Percentiles rank a stretch among this genome's conserved stretches.
phyloP scores from a whole-genome alignment of 1,284 basidiomycete species.

The Dichomitus squalens region DNA sequence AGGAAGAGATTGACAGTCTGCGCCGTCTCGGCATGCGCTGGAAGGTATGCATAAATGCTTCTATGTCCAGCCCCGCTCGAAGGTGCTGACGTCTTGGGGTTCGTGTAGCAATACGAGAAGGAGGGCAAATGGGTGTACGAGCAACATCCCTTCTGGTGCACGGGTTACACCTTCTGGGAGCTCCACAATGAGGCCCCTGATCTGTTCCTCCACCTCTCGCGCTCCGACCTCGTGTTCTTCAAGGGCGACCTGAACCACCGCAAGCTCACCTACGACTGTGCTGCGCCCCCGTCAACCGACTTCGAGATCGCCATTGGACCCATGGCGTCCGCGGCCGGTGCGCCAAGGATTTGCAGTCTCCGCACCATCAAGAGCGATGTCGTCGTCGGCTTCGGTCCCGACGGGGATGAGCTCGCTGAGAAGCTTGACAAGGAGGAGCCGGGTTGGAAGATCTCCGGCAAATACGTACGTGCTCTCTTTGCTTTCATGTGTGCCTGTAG shows the following conservation, averaged over 20 bases:
- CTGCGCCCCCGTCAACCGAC: constrained; percentile 88
- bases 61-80: neutral
- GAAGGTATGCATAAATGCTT: constrained; percentile 60
- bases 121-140: constrained; percentile 96
- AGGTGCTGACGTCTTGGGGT: neutral
- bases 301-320: constrained; percentile 94
- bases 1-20: constrained; percentile 83
- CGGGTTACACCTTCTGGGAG: constrained; percentile 95
- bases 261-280: constrained; percentile 87
- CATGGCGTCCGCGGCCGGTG: constrained; percentile 87
- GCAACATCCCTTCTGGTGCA: constrained; percentile 97
- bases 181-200: constrained; percentile 89
- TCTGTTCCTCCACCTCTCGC: constrained; percentile 91
- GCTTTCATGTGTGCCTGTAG: too few relatives aligned
- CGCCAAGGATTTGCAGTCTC: constrained; percentile 85
- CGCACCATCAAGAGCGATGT: constrained; percentile 90
- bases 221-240: constrained; percentile 93
- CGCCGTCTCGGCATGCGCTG: constrained; percentile 84
- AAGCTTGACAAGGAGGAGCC: constrained; percentile 85
- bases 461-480: constrained; percentile 69
- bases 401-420: constrained; percentile 78
- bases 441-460: constrained; percentile 97
- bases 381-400: constrained; percentile 66
- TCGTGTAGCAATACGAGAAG: constrained; percentile 80
- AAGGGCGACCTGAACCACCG: constrained; percentile 88